Conservation (phyloP, 129 eudicot species). For the Flaveria trinervia region DNA sequence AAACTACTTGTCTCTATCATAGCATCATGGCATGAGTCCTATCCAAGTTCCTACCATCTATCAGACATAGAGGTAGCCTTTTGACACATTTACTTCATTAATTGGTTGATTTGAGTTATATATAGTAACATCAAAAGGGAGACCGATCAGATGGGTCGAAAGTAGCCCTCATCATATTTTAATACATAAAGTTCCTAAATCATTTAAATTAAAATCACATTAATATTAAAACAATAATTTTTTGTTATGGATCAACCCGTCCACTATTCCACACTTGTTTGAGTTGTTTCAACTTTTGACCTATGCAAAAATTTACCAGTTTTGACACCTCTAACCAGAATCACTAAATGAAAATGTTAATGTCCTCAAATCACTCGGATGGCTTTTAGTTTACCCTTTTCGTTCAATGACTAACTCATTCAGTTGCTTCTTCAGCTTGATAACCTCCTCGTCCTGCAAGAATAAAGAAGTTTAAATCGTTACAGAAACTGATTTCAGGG, state of each 20-base stretch:
- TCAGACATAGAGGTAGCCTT: not conserved
- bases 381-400: slow-evolving; percentile 58
- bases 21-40: not conserved
- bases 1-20: not conserved
- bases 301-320: not conserved
- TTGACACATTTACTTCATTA: not conserved
- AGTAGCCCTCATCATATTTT: not conserved
- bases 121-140: not conserved
- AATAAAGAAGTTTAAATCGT: slow-evolving; percentile 10
- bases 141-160: not conserved
- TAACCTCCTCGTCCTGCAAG: slow-evolving; percentile 67
- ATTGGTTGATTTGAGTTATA: not conserved
- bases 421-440: slow-evolving; percentile 67
- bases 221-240: not conserved
- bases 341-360: not conserved
- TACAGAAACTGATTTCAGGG: not conserved
- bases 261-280: not conserved
- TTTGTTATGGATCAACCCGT: not conserved
- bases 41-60: slow-evolving; percentile 4
- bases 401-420: slow-evolving; percentile 76
- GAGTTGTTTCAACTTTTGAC: not conserved
- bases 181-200: not conserved
- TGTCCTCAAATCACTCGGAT: slow-evolving; percentile 13
- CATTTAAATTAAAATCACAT: not conserved
- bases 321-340: not conserved